These are phyloP conservation scores for Salvia rosmarinus DNA, from an alignment of 257 asterid genomes.

Conservation along the genomic window DNA sequence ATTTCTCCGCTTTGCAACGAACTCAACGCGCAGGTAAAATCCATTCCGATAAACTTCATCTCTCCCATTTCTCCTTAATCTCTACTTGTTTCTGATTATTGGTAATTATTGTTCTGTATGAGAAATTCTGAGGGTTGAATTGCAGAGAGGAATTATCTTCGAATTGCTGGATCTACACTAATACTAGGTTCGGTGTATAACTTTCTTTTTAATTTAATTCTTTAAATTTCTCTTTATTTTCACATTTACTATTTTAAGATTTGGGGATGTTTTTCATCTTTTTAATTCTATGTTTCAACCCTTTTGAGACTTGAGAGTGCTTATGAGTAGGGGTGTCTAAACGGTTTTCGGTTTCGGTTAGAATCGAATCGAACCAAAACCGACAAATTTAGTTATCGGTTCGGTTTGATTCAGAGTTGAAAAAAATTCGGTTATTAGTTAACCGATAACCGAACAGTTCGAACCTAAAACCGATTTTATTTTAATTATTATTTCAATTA, in stretches of 20 bases:
- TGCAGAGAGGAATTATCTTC: slow-evolving; percentile 11
- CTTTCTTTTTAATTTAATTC: neutral
- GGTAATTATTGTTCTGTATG: neutral
- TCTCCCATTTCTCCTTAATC: slow-evolving; percentile 49
- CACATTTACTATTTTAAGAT: neutral
- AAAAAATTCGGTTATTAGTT: too few relatives aligned
- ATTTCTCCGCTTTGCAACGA: slow-evolving; percentile 73
- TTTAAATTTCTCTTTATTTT: neutral
- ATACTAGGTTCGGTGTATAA: neutral
- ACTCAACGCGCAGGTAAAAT: slow-evolving; percentile 82
- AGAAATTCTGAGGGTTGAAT: neutral
- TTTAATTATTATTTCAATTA: too few relatives aligned
- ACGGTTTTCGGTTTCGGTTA: too few relatives aligned
- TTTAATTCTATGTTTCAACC: too few relatives aligned
- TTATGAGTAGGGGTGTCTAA: too few relatives aligned
- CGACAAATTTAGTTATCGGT: too few relatives aligned
- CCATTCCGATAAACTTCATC: slow-evolving; percentile 82
- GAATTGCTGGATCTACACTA: slow-evolving; percentile 27
- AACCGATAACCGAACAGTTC: too few relatives aligned
- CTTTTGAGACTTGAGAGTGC: too few relatives aligned
- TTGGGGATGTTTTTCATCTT: too few relatives aligned
- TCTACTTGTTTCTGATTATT: neutral
- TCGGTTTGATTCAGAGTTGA: too few relatives aligned
- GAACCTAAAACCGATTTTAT: too few relatives aligned
- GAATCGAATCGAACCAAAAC: too few relatives aligned